Evolutionary conservation across 2,329 filamentous ascomycete species (phyloP), one percentile per base, ranked within the genome.

Genomic region (Penicillium sp.): DNA sequence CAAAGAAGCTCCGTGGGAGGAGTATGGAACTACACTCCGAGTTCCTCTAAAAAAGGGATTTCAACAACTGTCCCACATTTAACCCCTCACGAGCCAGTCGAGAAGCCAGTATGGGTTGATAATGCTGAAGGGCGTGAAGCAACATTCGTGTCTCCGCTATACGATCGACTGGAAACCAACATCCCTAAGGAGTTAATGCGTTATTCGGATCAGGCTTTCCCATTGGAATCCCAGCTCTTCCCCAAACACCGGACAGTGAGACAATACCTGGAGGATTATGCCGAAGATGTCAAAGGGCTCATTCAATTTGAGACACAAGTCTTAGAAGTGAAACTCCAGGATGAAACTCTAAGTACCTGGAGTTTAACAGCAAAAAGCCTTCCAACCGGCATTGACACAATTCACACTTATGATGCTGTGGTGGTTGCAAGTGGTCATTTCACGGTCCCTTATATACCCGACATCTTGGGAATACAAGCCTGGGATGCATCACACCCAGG

Each of bases 151-250:
- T 91, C 89, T 19, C 89, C 93, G 3, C 85, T 96, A 75, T 97
- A 97, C 73, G 86, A 91, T 48, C 78, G 82, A 25, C 79, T 97
- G 17, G 88, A 96, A 68, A 92, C 93, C 23, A 97, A 97, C 72
- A 92, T 97, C 48, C 90, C 92, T 0, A 85, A 89, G 58, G 80
- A 81, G 0, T 72, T 97, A 52, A 97, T 97, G 93, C 79, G 82
- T 4, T 97, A 87, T 72, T 88, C 87, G 5, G 89, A 93, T 64
- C 78, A 84, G 7, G 71, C 82, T 0, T 94, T 94, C 68, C 81
- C 84, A 0, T 68, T 80, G 1, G 81, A 86, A 13, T 80, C 83
- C 7, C 86, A 88, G 70, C 79, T 96, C 1, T 96, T 93, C 66
- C 93, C 93, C 0, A 82, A 81, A 23, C 86, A 93, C 61, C 76